Evolutionary conservation across 1,139 yeast species (phyloP).

Genomic region (Pichia sp.): DNA sequence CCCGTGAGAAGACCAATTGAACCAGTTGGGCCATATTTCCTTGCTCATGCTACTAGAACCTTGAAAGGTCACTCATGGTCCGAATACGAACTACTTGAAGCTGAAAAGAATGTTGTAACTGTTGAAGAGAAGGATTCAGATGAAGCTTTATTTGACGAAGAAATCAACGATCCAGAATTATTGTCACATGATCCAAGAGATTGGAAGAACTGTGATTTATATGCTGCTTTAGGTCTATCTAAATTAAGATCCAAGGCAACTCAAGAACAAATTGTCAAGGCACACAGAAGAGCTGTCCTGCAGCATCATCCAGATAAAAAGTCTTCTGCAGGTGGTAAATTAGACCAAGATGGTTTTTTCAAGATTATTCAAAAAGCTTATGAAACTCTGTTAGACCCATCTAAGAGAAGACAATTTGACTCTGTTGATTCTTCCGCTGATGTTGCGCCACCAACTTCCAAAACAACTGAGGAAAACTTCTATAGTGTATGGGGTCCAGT

Average conservation of each 20-base stretch:
- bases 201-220: constrained; percentile 95
- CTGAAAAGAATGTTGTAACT: constrained; percentile 74
- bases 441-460: constrained; percentile 62
- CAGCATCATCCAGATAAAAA: constrained; percentile 98
- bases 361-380: constrained; percentile 96
- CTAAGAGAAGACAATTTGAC: constrained; percentile 86
- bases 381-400: constrained; percentile 80
- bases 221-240: constrained; percentile 90
- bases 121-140: constrained; percentile 67
- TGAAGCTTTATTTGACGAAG: constrained; percentile 58
- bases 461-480: constrained; percentile 44
- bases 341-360: constrained; percentile 95
- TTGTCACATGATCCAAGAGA: constrained; percentile 91
- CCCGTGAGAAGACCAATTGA: constrained; percentile 84
- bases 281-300: constrained; percentile 94
- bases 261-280: constrained; percentile 89
- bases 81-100: constrained; percentile 90
- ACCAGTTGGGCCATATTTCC: constrained; percentile 93
- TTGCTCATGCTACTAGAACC: constrained; percentile 95
- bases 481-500: constrained; percentile 90
- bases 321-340: constrained; percentile 61
- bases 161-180: constrained; percentile 59
- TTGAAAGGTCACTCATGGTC: constrained; percentile 98
- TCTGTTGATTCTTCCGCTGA: constrained; percentile 89
- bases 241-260: constrained; percentile 88